phyloP scores from a whole-genome alignment of 2,329 filamentous ascomycete genomes.

The Leptodontidium sp. region DNA sequence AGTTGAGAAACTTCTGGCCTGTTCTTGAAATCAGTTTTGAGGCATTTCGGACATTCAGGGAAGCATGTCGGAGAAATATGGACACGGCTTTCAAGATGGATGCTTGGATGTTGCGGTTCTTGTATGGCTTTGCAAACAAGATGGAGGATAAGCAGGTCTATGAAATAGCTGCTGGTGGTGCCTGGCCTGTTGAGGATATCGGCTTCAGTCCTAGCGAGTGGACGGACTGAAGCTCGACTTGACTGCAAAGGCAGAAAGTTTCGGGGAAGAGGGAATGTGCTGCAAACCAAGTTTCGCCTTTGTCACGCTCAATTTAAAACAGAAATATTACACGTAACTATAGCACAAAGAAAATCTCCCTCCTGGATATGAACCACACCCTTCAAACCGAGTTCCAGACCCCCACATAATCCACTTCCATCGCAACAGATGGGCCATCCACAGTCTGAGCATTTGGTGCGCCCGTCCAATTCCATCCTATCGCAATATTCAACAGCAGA shows the following conservation, averaged over 20 bases:
- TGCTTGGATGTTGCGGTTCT: slow-evolving; percentile 53
- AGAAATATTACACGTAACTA: not conserved
- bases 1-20: slow-evolving; percentile 53
- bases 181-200: slow-evolving; percentile 29
- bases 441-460: not conserved
- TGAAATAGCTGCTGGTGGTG: not conserved
- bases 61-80: slow-evolving; percentile 50
- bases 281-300: no score
- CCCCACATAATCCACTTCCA: slow-evolving; percentile 11
- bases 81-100: slow-evolving; percentile 52
- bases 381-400: slow-evolving; percentile 3
- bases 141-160: slow-evolving; percentile 42
- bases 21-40: slow-evolving; percentile 50
- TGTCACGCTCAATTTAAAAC: no score
- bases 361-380: not conserved
- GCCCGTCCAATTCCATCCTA: not conserved
- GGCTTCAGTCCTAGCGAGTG: slow-evolving; percentile 24
- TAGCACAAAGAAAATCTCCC: not conserved
- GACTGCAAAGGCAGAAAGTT: not conserved
- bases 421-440: slow-evolving; percentile 1
- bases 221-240: not conserved
- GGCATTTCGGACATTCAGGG: slow-evolving; percentile 52
- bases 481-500: not conserved
- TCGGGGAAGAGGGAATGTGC: no score
- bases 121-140: slow-evolving; percentile 46